Conservation (phyloP, 1,284 basidiomycete species). For the Ustilago shanxiensis region DNA sequence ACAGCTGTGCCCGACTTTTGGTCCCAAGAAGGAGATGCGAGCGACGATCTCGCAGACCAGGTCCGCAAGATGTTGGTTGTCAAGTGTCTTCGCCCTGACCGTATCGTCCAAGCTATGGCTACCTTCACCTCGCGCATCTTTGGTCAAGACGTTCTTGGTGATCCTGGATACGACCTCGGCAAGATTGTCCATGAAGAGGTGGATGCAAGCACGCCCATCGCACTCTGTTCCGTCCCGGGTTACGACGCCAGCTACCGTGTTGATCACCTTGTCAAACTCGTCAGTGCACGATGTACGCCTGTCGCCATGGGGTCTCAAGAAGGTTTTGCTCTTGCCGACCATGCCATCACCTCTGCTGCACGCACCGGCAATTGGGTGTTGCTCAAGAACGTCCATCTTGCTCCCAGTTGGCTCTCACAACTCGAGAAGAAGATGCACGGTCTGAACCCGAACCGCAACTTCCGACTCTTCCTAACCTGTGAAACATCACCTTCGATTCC, state of each 20-base stretch:
- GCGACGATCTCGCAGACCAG: slow-evolving; percentile 74
- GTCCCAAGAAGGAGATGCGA: slow-evolving; percentile 71
- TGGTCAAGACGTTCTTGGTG: slow-evolving; percentile 79
- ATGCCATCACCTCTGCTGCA: slow-evolving; percentile 64
- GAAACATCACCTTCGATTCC: slow-evolving; percentile 68
- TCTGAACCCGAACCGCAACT: slow-evolving; percentile 61
- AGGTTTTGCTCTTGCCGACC: slow-evolving; percentile 64
- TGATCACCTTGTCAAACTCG: slow-evolving; percentile 60
- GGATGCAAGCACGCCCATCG: slow-evolving; percentile 60
- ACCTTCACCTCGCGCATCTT: slow-evolving; percentile 82
- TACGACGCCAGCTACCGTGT: slow-evolving; percentile 67
- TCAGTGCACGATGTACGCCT: slow-evolving; percentile 52
- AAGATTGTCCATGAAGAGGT: slow-evolving; percentile 61
- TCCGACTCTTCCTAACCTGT: slow-evolving; percentile 68
- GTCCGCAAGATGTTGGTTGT: slow-evolving; percentile 83
- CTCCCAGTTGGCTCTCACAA: slow-evolving; percentile 65
- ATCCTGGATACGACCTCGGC: slow-evolving; percentile 38
- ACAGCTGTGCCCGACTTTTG: slow-evolving; percentile 78
- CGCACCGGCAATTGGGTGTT: slow-evolving; percentile 66
- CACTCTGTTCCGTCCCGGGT: slow-evolving; percentile 66
- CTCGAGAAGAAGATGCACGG: slow-evolving; percentile 66
- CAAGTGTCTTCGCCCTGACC: slow-evolving; percentile 90
- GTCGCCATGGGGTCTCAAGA: slow-evolving; percentile 69
- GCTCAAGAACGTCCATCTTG: slow-evolving; percentile 69
- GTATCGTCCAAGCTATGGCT: slow-evolving; percentile 83